Base-by-base conservation (phyloP, 495 filamentous ascomycete species). In the Monascus purpureus region DNA sequence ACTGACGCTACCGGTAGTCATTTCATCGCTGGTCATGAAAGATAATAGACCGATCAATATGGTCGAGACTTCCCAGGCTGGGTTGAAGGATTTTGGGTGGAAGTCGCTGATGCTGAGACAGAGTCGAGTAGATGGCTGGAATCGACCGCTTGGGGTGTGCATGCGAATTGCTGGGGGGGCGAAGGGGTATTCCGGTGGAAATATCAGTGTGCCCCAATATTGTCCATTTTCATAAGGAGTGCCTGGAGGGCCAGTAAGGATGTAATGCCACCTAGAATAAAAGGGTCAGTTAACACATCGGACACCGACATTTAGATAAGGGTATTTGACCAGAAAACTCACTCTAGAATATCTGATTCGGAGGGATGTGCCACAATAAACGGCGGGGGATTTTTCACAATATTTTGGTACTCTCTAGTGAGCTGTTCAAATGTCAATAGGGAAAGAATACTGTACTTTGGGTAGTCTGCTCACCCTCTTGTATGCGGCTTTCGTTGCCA, bases 1-100 rank as follows among this genome's bases (percentile, higher is more conserved):
- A 20, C 75, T 75, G n/a, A 97, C 73, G 25, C 76, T 83, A 3
- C 90, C 90, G 1, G 92, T 96, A 1, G 90, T 97, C 87, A 96
- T 95, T 59, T 97, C 90, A 47, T 97, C 88, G 38, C 80, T 83
- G 2, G 88, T 96, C 90, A 97, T 97, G 55, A 97, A 97, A 25
- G 79, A 86, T 35, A 95, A 66, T 12, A 97, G 65, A 24, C 90
- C 90, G 38, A 93, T 93, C 13, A 97, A 64, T 43, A 97, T 97
- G 2, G 90, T 97, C 26, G 77, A 84, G 8, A 96, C 90, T 43
- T 93, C 85, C 90, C 90, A 97, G n/a, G 90, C 87, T 7, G 90
- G 90, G 49, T 97, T 97, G 68, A 97, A 97, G 24, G 80, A 87
- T 45, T 87, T 86, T 0, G 90, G 90, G 52, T 97, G 90, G 59